Conservation (phyloP, 352 stramenopile genomes). For the Globisporangium iwayamae region DNA sequence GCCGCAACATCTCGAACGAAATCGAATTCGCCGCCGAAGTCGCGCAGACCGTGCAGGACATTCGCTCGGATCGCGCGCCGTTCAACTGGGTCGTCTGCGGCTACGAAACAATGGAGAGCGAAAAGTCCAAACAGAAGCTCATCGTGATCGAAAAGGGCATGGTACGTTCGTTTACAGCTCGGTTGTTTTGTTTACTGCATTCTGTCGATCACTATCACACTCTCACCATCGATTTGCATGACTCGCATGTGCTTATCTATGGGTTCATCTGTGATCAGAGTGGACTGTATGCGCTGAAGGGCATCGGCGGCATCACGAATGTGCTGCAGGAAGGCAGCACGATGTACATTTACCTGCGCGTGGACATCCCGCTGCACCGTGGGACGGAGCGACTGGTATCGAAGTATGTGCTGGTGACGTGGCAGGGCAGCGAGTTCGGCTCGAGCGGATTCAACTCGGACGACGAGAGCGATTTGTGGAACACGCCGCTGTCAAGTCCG, state of each 20-base stretch:
- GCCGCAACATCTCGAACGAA: slow-evolving; percentile 73
- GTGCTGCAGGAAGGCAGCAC: slow-evolving; percentile 69
- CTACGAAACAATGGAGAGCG: slow-evolving; percentile 64
- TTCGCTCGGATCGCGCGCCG: slow-evolving; percentile 71
- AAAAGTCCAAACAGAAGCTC: slow-evolving; percentile 58
- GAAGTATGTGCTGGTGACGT: slow-evolving; percentile 87
- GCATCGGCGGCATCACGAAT: slow-evolving; percentile 73
- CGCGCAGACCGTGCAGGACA: slow-evolving; percentile 64
- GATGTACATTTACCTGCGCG: slow-evolving; percentile 90
- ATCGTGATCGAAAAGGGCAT: slow-evolving; percentile 84
- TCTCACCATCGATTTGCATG: not conserved
- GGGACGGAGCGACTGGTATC: slow-evolving; percentile 81
- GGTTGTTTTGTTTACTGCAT: not conserved
- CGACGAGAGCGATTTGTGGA: slow-evolving; percentile 62
- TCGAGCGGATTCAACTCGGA: slow-evolving; percentile 64
- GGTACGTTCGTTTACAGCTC: slow-evolving; percentile 38
- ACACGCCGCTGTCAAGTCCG: slow-evolving; percentile 31
- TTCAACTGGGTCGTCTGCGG: slow-evolving; percentile 87
- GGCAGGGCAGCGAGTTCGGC: slow-evolving; percentile 55
- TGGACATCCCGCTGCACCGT: slow-evolving; percentile 80
- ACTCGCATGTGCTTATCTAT: not conserved
- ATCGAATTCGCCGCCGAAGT: slow-evolving; percentile 82
- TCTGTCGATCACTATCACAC: not conserved
- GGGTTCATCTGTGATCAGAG: slow-evolving; percentile 32
- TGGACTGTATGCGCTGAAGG: slow-evolving; percentile 78